phyloP scores from a whole-genome alignment of 108 stramenopile species.

The Nitzschia palea region DNA sequence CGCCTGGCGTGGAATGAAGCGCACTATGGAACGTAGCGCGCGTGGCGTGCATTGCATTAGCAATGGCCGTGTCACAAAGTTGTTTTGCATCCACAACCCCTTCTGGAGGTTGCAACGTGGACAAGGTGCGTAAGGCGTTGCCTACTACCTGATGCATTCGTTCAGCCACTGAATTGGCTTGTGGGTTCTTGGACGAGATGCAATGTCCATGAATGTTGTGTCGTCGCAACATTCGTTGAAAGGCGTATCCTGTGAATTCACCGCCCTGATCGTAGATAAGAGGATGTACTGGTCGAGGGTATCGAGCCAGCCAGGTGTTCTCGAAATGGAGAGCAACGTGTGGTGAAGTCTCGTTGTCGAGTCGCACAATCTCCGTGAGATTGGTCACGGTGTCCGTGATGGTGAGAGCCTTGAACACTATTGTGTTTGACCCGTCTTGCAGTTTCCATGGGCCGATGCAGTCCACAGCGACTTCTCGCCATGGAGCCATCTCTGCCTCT shows the following conservation, averaged over 20 bases:
- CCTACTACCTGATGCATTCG: slow-evolving; percentile 38
- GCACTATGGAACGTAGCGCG: slow-evolving; percentile 10
- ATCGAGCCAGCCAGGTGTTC: slow-evolving; percentile 41
- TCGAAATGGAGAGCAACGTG: slow-evolving; percentile 32
- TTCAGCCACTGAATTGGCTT: slow-evolving; percentile 45
- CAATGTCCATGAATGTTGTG: slow-evolving; percentile 22
- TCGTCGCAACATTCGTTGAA: slow-evolving; percentile 10
- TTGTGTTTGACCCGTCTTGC: background rate
- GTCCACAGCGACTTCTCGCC: slow-evolving; percentile 35
- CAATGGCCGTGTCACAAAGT: slow-evolving; percentile 25
- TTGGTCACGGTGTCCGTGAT: slow-evolving; percentile 53
- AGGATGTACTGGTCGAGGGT: slow-evolving; percentile 34
- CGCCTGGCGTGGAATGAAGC: slow-evolving; percentile 25
- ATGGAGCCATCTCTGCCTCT: slow-evolving; percentile 18
- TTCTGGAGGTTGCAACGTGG: background rate
- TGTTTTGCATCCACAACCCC: slow-evolving; percentile 10
- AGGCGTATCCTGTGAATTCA: slow-evolving; percentile 41
- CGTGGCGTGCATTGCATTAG: slow-evolving; percentile 19
- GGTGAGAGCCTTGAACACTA: slow-evolving; percentile 40
- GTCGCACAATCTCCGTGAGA: slow-evolving; percentile 38
- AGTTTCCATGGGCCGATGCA: slow-evolving; percentile 48
- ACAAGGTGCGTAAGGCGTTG: slow-evolving; percentile 9
- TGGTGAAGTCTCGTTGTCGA: slow-evolving; percentile 28
- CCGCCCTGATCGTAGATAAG: slow-evolving; percentile 47
- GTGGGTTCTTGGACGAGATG: slow-evolving; percentile 43